A percentile compares a stretch with the other conserved stretches of the same genome.
Conservation (phyloP, 345 rosid species). For the Barbarea vulgaris region DNA sequence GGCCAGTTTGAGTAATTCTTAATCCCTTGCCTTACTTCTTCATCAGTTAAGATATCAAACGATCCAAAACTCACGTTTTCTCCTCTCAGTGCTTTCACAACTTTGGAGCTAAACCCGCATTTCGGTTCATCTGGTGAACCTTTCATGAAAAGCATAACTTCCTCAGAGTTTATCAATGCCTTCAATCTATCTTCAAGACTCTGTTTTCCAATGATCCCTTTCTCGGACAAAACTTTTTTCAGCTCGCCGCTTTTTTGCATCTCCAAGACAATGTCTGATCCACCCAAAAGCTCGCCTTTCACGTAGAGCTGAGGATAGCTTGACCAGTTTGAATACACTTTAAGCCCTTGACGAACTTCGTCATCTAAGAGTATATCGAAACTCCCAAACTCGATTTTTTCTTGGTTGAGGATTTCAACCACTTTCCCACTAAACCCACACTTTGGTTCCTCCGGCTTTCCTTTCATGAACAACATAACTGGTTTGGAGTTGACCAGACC, state of each 20-base stretch:
- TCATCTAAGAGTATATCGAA: constrained; percentile 80
- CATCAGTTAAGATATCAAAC: constrained; percentile 77
- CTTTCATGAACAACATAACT: constrained; percentile 94
- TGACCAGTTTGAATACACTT: constrained; percentile 94
- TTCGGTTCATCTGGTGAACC: constrained; percentile 85
- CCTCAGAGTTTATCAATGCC: constrained; percentile 61
- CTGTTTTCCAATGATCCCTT: constrained; percentile 56
- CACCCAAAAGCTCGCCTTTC: constrained; percentile 82
- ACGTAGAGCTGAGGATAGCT: constrained; percentile 93
- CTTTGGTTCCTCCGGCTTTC: constrained; percentile 82
- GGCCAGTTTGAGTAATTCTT: constrained; percentile 95
- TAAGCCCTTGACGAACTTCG: constrained; percentile 91
- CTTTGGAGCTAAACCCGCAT: constrained; percentile 96
- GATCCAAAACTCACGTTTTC: constrained; percentile 72
- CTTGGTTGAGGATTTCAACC: constrained; percentile 78
- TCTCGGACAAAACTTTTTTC: constrained; percentile 59
- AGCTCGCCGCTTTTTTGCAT: constrained; percentile 98
- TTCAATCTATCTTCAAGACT: constrained; percentile 65
- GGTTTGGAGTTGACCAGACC: constrained; percentile 67
- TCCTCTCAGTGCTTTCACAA: constrained; percentile 75
- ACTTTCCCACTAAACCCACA: constrained; percentile 95
- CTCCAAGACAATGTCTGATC: constrained; percentile 88
- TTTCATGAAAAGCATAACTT: constrained; percentile 95
- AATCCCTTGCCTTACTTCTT: constrained; percentile 93
- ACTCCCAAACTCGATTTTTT: constrained; percentile 69